Evolutionary conservation across 176 grass and related monocot genomes (phyloP), one percentile per base, ranked within the genome.

Genomic region (Metroxylon sagu): DNA sequence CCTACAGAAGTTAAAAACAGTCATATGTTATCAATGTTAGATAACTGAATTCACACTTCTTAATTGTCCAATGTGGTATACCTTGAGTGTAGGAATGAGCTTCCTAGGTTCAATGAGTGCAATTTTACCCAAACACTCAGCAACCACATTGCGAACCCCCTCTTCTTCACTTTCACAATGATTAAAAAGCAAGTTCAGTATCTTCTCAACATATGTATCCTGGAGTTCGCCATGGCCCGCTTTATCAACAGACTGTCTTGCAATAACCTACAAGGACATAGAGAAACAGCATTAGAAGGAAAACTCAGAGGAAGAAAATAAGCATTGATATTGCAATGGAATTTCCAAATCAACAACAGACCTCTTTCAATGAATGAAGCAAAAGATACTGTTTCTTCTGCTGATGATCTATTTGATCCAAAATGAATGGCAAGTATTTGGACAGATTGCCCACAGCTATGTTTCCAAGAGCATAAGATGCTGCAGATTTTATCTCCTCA

Each of bases 321-420:
- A 43, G 2, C 35, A 43, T 14, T 14, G 17, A 35, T 28, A 56
- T 23, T 19, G 53, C 26, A 52, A 59, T 8, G 23, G 5, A 70
- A 71, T 48, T 77, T 58, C 25, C 19, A 68, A 31, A 43, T 14
- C 2, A 54, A 55, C 16, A 72, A 66, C 18, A 16, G 25, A 95
- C 89, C 84, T 95, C 89, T 82, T 95, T 95, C 64, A 95, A 82
- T 51, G 89, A 95, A 82, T 95, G 89, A 61, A 95, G 89, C 75
- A 95, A 63, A 18, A 95, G 71, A 60, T 95, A 95, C 57, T 95
- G 89, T 60, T 88, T 88, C 78, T 95, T 95, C 69, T 95, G 89
- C 70, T 95, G 89, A 80, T 95, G 85, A 73, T 95, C 85, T 52
- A 95, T 95, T 77, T 95, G 89, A 73, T 95, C 77, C 64, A 95